A percentile compares a stretch with the other conserved stretches of the same genome.
These are phyloP conservation scores for Trypanosoma rangeli DNA, from an alignment of 208 protist species.

Conservation along the genomic window DNA sequence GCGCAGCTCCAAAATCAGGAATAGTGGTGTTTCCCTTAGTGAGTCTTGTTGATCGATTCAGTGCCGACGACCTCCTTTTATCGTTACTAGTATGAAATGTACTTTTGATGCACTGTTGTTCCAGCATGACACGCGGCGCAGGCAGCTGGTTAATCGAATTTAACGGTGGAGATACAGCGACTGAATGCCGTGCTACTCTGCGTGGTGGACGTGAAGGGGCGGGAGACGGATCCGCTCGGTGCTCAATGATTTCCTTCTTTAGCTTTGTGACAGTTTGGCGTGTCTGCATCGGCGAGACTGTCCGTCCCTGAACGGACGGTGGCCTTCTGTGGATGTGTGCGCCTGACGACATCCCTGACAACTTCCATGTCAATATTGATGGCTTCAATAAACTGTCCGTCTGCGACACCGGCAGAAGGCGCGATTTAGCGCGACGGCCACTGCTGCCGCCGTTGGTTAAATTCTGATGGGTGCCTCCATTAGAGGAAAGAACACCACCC, in stretches of 20 bases:
- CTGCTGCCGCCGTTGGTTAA: neutral
- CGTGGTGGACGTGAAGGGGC: slow-evolving; percentile 50
- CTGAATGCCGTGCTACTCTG: slow-evolving; percentile 1
- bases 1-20: neutral
- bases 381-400: slow-evolving; percentile 8
- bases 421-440: neutral
- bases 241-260: slow-evolving; percentile 34
- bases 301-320: slow-evolving; percentile 38
- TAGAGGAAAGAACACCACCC: neutral
- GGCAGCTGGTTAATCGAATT: neutral
- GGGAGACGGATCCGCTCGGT: slow-evolving; percentile 42
- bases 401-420: neutral
- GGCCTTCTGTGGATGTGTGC: slow-evolving; percentile 76
- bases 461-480: neutral
- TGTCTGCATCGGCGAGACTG: slow-evolving; percentile 7
- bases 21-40: slow-evolving; percentile 5
- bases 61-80: neutral
- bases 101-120: slow-evolving; percentile 7
- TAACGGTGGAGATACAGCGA: slow-evolving; percentile 11
- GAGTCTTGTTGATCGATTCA: neutral
- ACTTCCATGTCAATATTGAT: slow-evolving; percentile 4
- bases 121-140: slow-evolving; percentile 1
- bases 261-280: slow-evolving; percentile 6
- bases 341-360: slow-evolving; percentile 49
- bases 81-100: slow-evolving; percentile 3